Percentiles rank a stretch among this genome's conserved stretches.
These are phyloP conservation scores for Batkoa obscura DNA, from an alignment of 371 early-diverging fungal genomes.

Conservation along the genomic window DNA sequence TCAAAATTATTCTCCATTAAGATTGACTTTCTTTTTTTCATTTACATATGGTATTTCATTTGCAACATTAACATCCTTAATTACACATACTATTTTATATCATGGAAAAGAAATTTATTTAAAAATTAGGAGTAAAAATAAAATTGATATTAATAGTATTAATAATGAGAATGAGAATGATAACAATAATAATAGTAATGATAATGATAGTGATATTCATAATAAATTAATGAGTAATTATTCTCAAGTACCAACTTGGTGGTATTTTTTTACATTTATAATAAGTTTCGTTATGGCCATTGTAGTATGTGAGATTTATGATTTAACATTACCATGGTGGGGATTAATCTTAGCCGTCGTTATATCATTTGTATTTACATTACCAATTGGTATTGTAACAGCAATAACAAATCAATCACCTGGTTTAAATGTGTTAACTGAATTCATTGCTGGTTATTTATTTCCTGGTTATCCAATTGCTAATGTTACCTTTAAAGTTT, in stretches of 20 bases:
- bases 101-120: slow-evolving; percentile 20
- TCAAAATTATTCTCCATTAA: slow-evolving; percentile 40
- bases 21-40: slow-evolving; percentile 32
- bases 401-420: slow-evolving; percentile 18
- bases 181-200: no score
- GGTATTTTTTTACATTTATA: slow-evolving; percentile 43
- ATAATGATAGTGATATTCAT: slow-evolving; percentile 22
- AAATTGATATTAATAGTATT: no score
- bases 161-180: no score
- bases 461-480: slow-evolving; percentile 39
- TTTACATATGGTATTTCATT: slow-evolving; percentile 16
- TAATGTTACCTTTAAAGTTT: slow-evolving; percentile 44
- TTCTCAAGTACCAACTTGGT: slow-evolving; percentile 47
- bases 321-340: slow-evolving; percentile 44
- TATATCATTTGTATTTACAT: slow-evolving; percentile 33
- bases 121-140: slow-evolving; percentile 9
- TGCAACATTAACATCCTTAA: slow-evolving; percentile 22
- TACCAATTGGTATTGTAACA: slow-evolving; percentile 45
- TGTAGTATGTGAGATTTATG: slow-evolving; percentile 31
- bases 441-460: slow-evolving; percentile 39
- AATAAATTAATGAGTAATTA: slow-evolving; percentile 24
- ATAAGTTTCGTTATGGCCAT: slow-evolving; percentile 38
- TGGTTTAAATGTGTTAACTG: slow-evolving; percentile 19
- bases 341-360: slow-evolving; percentile 38
- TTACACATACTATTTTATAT: slow-evolving; percentile 24